Percentiles rank a stretch among this genome's conserved stretches.
Evolutionary conservation across 768 basidiomycete genomes (phyloP).

Genomic region (Boletales sp.): DNA sequence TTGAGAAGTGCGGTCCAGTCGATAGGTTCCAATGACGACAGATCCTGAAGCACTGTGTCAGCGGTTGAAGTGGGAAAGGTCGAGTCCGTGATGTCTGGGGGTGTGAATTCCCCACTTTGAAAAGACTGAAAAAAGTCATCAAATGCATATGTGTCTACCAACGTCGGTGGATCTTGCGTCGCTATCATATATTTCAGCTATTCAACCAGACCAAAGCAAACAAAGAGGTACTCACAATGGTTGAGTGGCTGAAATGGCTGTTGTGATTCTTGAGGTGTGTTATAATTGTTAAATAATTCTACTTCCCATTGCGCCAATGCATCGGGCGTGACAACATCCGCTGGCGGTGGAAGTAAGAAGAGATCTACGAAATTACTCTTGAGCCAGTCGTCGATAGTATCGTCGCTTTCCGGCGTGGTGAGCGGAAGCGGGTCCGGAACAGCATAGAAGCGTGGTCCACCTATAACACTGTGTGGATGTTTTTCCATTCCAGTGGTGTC

Average conservation of each 20-base stretch:
- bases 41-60: too few relatives aligned
- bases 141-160: background rate
- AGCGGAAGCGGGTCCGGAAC: slow-evolving; percentile 31
- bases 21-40: background rate
- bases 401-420: slow-evolving; percentile 10
- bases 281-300: slow-evolving; percentile 29
- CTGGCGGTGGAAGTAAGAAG: slow-evolving; percentile 23
- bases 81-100: background rate
- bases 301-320: slow-evolving; percentile 28
- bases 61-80: background rate
- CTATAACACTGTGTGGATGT: slow-evolving; percentile 19
- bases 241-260: background rate
- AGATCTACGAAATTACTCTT: slow-evolving; percentile 16
- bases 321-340: slow-evolving; percentile 22
- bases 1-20: slow-evolving; percentile 12
- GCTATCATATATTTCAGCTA: background rate
- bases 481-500: slow-evolving; percentile 20
- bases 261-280: slow-evolving; percentile 6
- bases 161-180: background rate
- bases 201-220: background rate
- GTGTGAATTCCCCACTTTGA: background rate
- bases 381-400: slow-evolving; percentile 36
- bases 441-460: slow-evolving; percentile 17
- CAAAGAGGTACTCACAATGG: background rate
- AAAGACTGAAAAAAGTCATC: slow-evolving; percentile 9